These are phyloP conservation scores for Acacia acuminata DNA, from an alignment of 306 rosid genomes.

Conservation along the genomic window DNA sequence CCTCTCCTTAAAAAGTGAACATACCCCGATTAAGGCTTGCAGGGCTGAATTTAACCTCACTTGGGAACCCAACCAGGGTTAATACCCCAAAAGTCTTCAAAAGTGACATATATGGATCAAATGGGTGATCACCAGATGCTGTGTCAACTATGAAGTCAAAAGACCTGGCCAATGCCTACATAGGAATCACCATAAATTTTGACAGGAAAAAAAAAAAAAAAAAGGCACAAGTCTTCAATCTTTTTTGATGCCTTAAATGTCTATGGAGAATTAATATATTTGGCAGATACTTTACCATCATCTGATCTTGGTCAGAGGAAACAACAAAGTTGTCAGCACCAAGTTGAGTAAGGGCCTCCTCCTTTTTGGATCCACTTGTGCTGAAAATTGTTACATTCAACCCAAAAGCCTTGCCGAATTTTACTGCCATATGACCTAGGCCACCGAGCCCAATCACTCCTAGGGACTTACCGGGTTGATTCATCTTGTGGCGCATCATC, in stretches of 20 bases:
- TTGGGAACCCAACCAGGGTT: conserved; percentile 76
- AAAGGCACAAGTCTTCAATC: background rate
- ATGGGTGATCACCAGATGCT: conserved; percentile 83
- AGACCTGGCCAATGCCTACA: conserved; percentile 62
- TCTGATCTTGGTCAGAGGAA: conserved; percentile 72
- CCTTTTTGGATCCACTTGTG: conserved; percentile 82
- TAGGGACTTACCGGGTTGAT: background rate
- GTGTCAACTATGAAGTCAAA: conserved; percentile 77
- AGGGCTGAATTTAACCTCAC: conserved; percentile 75
- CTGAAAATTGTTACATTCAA: conserved; percentile 71
- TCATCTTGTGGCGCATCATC: background rate
- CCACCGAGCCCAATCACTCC: background rate
- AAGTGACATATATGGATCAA: conserved; percentile 78
- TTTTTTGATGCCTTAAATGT: background rate
- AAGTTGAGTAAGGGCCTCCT: conserved; percentile 70
- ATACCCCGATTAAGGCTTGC: conserved; percentile 68
- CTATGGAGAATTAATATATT: background rate
- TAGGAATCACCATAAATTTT: conserved; percentile 20
- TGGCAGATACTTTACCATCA: conserved; percentile 47
- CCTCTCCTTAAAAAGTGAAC: background rate
- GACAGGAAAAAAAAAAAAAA: conserved; percentile 18
- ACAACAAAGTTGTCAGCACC: conserved; percentile 79
- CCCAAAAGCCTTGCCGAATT: background rate
- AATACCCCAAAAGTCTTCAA: conserved; percentile 66
- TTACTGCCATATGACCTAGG: background rate